A percentile compares a stretch with the other conserved stretches of the same genome.
Evolutionary conservation across 140 eudicot species (phyloP).

Genomic region (Stevia rebaudiana): DNA sequence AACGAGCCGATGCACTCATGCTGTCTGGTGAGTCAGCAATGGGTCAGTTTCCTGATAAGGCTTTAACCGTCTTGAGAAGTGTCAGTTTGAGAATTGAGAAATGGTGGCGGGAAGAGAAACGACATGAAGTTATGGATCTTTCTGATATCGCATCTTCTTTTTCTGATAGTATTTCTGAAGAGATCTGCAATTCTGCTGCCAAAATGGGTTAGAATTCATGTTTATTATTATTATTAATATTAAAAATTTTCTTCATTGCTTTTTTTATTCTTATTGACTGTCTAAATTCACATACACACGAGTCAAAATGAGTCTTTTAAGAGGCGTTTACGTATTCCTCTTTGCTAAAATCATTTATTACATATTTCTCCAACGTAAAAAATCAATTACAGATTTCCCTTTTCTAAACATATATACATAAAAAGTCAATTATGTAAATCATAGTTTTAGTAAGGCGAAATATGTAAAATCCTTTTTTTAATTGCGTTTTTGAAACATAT

Average conservation of each 20-base stretch:
- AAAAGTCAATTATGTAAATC: too few relatives aligned
- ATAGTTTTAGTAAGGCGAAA: too few relatives aligned
- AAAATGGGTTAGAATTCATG: slow-evolving; percentile 62
- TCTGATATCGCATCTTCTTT: slow-evolving; percentile 52
- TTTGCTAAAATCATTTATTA: too few relatives aligned
- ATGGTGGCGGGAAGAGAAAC: slow-evolving; percentile 92
- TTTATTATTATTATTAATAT: not conserved
- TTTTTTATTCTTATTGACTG: too few relatives aligned
- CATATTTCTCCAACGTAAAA: too few relatives aligned
- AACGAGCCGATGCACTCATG: slow-evolving; percentile 87
- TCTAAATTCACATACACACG: too few relatives aligned
- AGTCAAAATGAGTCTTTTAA: too few relatives aligned
- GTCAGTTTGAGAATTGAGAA: slow-evolving; percentile 81
- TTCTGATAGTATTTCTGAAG: slow-evolving; percentile 64
- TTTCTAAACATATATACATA: too few relatives aligned
- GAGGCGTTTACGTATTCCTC: too few relatives aligned
- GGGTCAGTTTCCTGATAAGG: slow-evolving; percentile 90
- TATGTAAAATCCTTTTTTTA: too few relatives aligned
- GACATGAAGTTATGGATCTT: slow-evolving; percentile 55
- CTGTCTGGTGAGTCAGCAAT: slow-evolving; percentile 98
- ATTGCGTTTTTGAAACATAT: too few relatives aligned
- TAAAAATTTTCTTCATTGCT: not conserved
- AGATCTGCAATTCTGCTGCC: slow-evolving; percentile 77
- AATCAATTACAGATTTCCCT: too few relatives aligned
- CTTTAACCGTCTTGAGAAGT: slow-evolving; percentile 73